phyloP scores from a whole-genome alignment of 352 stramenopile genomes.

The Phytophthora capsici region DNA sequence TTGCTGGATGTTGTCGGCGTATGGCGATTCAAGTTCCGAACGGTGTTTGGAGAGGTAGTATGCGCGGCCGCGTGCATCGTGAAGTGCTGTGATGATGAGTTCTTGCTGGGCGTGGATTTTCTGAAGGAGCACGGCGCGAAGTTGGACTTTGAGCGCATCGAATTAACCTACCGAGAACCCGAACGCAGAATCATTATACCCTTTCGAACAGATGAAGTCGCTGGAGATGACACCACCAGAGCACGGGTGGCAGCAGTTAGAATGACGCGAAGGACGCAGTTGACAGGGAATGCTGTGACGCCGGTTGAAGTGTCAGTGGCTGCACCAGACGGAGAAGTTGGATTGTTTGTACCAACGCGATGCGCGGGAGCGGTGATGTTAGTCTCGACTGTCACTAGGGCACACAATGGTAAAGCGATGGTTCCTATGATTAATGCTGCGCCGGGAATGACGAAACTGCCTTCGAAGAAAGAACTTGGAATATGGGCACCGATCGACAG shows the following conservation, averaged over 20 bases:
- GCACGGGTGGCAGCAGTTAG: background rate
- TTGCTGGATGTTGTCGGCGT: background rate
- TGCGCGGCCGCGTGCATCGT: background rate
- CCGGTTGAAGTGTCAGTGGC: background rate
- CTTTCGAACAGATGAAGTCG: background rate
- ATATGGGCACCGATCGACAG: background rate
- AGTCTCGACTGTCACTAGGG: background rate
- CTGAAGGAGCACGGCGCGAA: background rate
- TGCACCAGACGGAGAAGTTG: background rate
- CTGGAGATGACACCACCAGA: no score
- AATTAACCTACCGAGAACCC: background rate
- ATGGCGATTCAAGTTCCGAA: background rate
- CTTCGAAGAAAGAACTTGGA: no score
- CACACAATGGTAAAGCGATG: no score
- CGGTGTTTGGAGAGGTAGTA: background rate
- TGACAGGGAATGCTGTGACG: background rate
- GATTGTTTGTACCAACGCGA: background rate
- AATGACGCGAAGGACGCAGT: background rate
- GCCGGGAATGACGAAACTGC: no score
- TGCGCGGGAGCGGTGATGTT: background rate
- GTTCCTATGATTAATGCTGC: no score
- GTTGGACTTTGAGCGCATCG: background rate
- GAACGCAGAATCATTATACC: background rate
- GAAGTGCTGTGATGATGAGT: background rate
- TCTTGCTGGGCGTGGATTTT: constrained; percentile 2